Evolutionary conservation across 495 filamentous ascomycete species (phyloP).

Genomic region (Xylaria scruposa): DNA sequence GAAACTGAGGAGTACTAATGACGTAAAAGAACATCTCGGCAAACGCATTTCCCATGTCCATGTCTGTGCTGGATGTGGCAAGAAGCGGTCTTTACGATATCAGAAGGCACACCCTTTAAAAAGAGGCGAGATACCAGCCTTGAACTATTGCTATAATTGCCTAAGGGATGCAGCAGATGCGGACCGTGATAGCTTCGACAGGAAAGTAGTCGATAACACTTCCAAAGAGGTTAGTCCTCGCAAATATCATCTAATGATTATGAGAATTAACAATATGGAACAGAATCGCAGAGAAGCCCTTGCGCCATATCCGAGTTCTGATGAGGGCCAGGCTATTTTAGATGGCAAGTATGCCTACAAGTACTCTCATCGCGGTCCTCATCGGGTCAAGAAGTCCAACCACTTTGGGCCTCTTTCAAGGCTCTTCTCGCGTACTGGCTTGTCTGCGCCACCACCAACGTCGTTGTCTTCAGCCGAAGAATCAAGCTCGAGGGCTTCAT

Average conservation of each 20-base stretch:
- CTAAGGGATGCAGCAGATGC: constrained; percentile 22
- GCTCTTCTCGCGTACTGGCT: constrained; percentile 7
- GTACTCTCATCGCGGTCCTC: constrained; percentile 5
- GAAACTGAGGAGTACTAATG: neutral
- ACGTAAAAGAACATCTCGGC: constrained; percentile 16
- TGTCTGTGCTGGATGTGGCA: constrained; percentile 36
- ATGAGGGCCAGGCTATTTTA: neutral
- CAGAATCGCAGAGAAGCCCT: constrained; percentile 19
- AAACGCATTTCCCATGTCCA: constrained; percentile 33
- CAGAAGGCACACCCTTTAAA: constrained; percentile 33
- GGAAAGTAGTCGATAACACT: neutral
- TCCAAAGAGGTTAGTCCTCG: constrained; percentile 14
- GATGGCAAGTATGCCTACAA: constrained; percentile 6
- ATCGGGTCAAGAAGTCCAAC: constrained; percentile 7
- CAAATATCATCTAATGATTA: neutral
- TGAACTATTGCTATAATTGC: constrained; percentile 33
- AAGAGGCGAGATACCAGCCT: constrained; percentile 34
- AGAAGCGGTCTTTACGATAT: constrained; percentile 31
- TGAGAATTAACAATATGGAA: constrained; percentile 18
- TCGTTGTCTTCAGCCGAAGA: constrained; percentile 24
- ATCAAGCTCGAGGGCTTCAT: constrained; percentile 14
- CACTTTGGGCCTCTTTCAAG: constrained; percentile 3
- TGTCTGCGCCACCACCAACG: neutral
- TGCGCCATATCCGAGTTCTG: neutral
- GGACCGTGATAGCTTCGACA: constrained; percentile 6